These are phyloP conservation scores for Cyclotella kingstonii DNA, from an alignment of 108 stramenopile genomes.

Conservation along the genomic window DNA sequence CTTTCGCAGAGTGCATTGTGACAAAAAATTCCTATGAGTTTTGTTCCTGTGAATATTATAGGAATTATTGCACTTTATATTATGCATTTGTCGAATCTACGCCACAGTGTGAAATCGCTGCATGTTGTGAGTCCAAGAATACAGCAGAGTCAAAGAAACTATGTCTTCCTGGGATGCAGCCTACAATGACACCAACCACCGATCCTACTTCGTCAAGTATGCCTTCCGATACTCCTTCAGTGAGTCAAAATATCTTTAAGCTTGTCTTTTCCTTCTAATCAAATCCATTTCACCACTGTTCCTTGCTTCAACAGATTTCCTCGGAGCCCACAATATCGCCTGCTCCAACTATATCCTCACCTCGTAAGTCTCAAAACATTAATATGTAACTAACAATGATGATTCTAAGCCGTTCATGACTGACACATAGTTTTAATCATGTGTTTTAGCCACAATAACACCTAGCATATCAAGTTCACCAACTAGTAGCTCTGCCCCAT, in stretches of 20 bases:
- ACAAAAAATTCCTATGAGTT: conserved; percentile 7
- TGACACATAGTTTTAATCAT: background rate
- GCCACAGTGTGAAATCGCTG: conserved; percentile 24
- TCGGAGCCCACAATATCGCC: conserved; percentile 16
- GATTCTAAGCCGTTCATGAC: background rate
- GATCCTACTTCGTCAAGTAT: conserved; percentile 6
- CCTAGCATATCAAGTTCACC: background rate
- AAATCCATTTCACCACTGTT: background rate
- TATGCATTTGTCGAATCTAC: conserved; percentile 27
- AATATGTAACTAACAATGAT: no score
- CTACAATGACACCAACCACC: conserved; percentile 19
- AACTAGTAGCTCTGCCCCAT: background rate
- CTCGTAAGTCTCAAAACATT: conserved; percentile 1
- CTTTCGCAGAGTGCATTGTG: conserved; percentile 35
- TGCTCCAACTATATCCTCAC: background rate
- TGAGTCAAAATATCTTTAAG: background rate
- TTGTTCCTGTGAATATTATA: conserved; percentile 29
- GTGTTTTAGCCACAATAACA: background rate
- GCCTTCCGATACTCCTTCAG: background rate
- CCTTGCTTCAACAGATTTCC: background rate
- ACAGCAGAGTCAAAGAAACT: conserved; percentile 7
- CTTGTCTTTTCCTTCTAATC: background rate
- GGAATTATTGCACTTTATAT: conserved; percentile 25
- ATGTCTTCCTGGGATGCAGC: conserved; percentile 34
- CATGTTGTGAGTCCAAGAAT: conserved; percentile 19